Conservation (phyloP, 2,329 filamentous ascomycete genomes). For the Lachnellula arida region DNA sequence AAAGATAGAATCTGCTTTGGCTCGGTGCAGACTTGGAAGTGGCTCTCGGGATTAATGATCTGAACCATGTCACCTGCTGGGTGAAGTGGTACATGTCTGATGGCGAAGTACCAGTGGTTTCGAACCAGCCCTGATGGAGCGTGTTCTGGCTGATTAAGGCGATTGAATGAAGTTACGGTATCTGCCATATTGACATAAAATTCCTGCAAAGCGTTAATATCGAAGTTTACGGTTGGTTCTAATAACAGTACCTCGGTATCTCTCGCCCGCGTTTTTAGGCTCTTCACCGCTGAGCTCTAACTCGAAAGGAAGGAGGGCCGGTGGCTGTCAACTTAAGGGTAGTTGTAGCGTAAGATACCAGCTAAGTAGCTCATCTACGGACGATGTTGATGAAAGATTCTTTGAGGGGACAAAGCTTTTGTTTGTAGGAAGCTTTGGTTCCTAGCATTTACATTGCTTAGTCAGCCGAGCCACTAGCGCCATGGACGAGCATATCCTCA, state of each 20-base stretch:
- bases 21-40: not conserved
- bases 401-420: not conserved
- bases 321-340: not conserved
- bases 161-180: not conserved
- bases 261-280: not conserved
- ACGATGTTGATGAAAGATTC: not conserved
- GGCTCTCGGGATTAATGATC: not conserved
- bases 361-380: not conserved
- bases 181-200: not conserved
- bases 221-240: not conserved
- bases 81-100: not conserved
- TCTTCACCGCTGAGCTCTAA: not conserved
- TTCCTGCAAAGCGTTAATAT: not conserved
- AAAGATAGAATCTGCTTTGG: not conserved
- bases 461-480: too few relatives aligned
- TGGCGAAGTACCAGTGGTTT: slow-evolving; percentile 1
- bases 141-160: not conserved
- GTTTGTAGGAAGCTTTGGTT: not conserved
- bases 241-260: not conserved
- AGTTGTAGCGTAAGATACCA: not conserved
- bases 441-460: too few relatives aligned
- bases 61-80: not conserved
- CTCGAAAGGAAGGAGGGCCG: not conserved
- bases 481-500: too few relatives aligned
- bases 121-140: not conserved